Evolutionary conservation across 768 basidiomycete genomes (phyloP), one percentile per base, ranked within the genome.

Genomic region (Aureoboletus auriporus): DNA sequence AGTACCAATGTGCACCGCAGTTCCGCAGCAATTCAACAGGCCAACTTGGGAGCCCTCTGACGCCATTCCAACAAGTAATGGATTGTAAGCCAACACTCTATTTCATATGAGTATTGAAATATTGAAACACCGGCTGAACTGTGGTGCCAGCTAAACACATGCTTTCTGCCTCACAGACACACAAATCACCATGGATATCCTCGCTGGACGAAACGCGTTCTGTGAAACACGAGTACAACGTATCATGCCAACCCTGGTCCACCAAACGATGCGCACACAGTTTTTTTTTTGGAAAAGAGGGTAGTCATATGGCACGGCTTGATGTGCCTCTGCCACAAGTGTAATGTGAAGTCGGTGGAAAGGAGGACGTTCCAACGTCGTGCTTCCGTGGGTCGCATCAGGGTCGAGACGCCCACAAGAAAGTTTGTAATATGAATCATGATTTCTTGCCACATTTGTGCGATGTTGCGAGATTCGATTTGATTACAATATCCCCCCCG

Each of bases 271-370:
- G 34, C 27, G 35, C 35, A 16, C 13, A 30, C 35, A 23, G 20
- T 2, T 23, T 23, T 23, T 23, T 23, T 23, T 23, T 23, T 23
- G 23, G 30, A 49, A 16, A 54, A n/a, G 16, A 30, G 50, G 55
- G 50, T 33, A 13, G 30, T 48, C 37, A 30, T 51, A 39, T 39
- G 37, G 27, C 37, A 16, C 20, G 26, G 34, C 7, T 8, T 41
- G 44, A 46, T 34, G 53, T 44, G 53, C 40, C 31, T 47, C 47
- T 55, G 51, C 51, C 60, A 56, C 53, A 53, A 26, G 26, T 17
- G 41, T 34, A n/a, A 46, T 47, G 49, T 48, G 60, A 59, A 46
- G 17, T 47, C 39, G 39, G 33, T 33, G 7, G 34, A 41, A 55
- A 41, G 27, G 40, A 47, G 20, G 20, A 23, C 2, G 20, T 23